Evolutionary conservation across 164 flowering plant species (phyloP), one percentile per base, ranked within the genome.

Genomic region (Aristolochia californica): DNA sequence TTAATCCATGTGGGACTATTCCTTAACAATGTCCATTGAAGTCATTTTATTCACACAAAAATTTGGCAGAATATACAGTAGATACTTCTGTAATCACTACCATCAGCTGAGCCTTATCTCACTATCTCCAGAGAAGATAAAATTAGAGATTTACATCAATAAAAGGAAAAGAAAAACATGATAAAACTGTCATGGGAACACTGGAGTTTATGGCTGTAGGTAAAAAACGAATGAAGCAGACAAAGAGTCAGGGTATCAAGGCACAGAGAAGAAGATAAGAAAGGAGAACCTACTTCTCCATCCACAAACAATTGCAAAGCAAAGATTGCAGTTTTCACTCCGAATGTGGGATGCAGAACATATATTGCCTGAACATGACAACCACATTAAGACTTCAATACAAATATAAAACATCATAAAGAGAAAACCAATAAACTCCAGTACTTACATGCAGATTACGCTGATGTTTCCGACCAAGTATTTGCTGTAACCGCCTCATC

Each of bases 381-480:
- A 67, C 23, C 8, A 22, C 50, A 47, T 9, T 7, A 50, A 17
- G 5, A 4, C 17, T 5, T 50, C 28, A 23, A 50, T 8, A 22
- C 51, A 17, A 24, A 25, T 23, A 7, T 26, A 14, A 14, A 53
- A 28, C 49, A 14, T 8, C 38, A 21, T 52, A 47, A 30, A 12
- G n/a, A 53, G 48, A 23, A 38, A 13, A 18, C 20, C 53, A 25
- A 51, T 16, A 49, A 40, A 26, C 20, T 20, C 5, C 38, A 7
- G 52, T 45, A 18, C 83, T 62, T 77, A 94, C 99, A 70, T 88
- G 99, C 51, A 94, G 77, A 70, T 90, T 90, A 23, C 83, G 82
- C 73, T 86, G 93, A 74, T 85, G 97, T 58, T 88, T 94, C 59
- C 95, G 85, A 57, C 99, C 97, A 70, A 90, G 97, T 62, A 90